Conservation (phyloP, 1,284 basidiomycete genomes). For the Ustilago crameri region DNA sequence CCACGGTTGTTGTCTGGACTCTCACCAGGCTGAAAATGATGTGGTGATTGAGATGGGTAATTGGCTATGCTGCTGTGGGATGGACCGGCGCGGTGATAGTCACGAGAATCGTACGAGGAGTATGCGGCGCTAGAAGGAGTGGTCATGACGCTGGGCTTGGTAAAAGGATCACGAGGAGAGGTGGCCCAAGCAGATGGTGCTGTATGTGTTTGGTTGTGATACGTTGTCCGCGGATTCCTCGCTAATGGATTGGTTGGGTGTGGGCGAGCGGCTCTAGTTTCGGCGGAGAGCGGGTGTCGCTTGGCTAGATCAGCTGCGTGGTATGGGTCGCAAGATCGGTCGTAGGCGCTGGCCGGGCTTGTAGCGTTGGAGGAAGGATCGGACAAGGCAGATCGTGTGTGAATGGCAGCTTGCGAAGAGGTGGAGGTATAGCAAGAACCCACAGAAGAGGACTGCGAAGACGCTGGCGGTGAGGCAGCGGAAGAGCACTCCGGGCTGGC, state of each 20-base stretch:
- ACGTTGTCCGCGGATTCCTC: background rate
- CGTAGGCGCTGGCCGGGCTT: conserved; percentile 37
- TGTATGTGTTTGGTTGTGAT: background rate
- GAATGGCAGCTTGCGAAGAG: conserved; percentile 31
- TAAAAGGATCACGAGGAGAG: conserved; percentile 10
- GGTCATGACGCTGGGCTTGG: conserved; percentile 15
- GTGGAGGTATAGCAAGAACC: conserved; percentile 47
- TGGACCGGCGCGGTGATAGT: conserved; percentile 14
- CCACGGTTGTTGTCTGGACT: conserved; percentile 40
- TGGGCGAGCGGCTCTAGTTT: conserved; percentile 2
- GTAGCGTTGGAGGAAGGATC: conserved; percentile 42
- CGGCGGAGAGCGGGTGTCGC: conserved; percentile 5
- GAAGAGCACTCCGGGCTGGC: conserved; percentile 32
- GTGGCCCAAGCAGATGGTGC: background rate
- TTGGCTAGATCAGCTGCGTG: conserved; percentile 11
- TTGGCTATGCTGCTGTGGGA: conserved; percentile 2
- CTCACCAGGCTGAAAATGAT: conserved; percentile 7
- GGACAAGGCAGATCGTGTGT: conserved; percentile 21
- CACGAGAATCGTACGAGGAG: conserved; percentile 7
- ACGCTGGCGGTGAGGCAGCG: conserved; percentile 46
- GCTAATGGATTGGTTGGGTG: background rate
- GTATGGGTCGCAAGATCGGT: conserved; percentile 7
- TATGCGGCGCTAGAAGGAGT: conserved; percentile 11
- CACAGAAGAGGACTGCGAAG: conserved; percentile 50
- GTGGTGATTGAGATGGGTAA: conserved; percentile 5